Evolutionary conservation across 2,329 filamentous ascomycete genomes (phyloP), one percentile per base, ranked within the genome.

Genomic region (Stachybotrys chlorohalonatus): DNA sequence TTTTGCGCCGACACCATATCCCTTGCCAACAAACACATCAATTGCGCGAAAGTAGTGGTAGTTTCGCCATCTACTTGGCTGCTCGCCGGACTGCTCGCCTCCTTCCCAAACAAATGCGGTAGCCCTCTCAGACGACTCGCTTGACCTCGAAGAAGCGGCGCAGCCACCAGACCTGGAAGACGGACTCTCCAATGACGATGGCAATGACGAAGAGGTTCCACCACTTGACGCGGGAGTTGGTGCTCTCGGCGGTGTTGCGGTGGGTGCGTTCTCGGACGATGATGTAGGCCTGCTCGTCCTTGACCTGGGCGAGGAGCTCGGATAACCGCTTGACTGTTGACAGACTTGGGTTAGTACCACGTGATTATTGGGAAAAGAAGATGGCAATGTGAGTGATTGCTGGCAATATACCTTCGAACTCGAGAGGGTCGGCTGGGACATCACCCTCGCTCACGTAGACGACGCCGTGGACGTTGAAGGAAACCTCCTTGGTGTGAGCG

Each of bases 121-220:
- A 7, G 7, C 46, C 15, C 17, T n/a, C 73, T 42, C 74, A 86
- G 62, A 86, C 81, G 52, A 86, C 82, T 52, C 83, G 77, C 76
- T 87, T 84, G 65, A 88, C 84, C 85, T 96, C 92, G 69, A 96
- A 96, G 82, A 99, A 99, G 68, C 94, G 84, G 77, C 95, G 94
- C 70, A 99, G 75, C 92, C 94, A 99, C 93, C 94, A 99, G 61
- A 99, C 93, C 78, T 99, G 94, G 80, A 99, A 99, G 62, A 96
- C 78, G 57, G 91, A 94, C 78, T 97, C 90, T 65, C 88, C 91
- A 61, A 95, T 80, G 59, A 99, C 82, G 52, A 97, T 85, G 55
- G 84, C 82, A 60, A 99, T 84, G 74, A 99, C 92, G 74, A 97
- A 97, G 64, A 97, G 82, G 73, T 94, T 96, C 94, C 94, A 99